phyloP scores from a whole-genome alignment of 169 alveolate species.

The Plasmodium inui region DNA sequence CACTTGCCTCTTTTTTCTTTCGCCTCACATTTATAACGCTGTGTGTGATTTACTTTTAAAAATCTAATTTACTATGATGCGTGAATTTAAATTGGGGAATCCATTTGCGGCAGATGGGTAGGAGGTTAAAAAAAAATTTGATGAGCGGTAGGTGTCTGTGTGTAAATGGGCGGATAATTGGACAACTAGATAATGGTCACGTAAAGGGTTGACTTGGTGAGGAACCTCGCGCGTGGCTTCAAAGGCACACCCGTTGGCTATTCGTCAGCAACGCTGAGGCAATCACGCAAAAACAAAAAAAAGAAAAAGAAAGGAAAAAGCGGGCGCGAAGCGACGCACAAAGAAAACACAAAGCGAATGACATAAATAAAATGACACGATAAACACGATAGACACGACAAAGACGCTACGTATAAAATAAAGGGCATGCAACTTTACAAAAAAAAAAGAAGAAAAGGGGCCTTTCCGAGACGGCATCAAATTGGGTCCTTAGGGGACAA shows the following conservation, averaged over 20 bases:
- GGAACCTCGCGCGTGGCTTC: background rate
- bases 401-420: background rate
- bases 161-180: background rate
- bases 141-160: background rate
- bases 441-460: constrained; percentile 5
- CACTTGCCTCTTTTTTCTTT: background rate
- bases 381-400: background rate
- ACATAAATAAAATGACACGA: background rate
- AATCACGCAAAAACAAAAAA: background rate
- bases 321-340: background rate
- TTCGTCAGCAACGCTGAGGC: background rate
- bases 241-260: background rate
- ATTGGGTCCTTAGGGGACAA: constrained; percentile 59
- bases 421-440: constrained; percentile 1
- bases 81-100: background rate
- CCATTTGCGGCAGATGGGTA: background rate
- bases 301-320: background rate
- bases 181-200: background rate
- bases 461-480: background rate
- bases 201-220: background rate
- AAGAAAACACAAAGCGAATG: background rate
- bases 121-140: background rate
- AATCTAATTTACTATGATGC: background rate
- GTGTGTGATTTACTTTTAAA: background rate
- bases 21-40: background rate